Conservation (phyloP, 164 flowering plant genomes). For the Chimonanthus praecox region DNA sequence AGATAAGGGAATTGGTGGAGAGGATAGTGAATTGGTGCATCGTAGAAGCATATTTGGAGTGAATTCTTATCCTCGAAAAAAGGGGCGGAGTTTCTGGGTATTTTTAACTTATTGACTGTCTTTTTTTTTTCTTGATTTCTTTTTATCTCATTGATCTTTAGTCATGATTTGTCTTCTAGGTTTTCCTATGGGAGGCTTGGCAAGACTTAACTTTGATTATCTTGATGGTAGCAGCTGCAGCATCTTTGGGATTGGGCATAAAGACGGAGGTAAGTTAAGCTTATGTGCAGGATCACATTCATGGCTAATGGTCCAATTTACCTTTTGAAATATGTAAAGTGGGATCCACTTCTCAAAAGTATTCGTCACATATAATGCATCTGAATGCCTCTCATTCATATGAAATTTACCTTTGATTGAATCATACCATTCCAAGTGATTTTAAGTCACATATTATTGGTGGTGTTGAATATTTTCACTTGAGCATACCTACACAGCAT, state of each 20-base stretch:
- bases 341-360: background rate
- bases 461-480: too few relatives aligned
- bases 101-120: background rate
- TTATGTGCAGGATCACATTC: background rate
- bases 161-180: slow-evolving; percentile 25
- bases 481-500: too few relatives aligned
- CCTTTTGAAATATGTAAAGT: background rate
- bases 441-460: too few relatives aligned
- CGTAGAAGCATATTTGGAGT: slow-evolving; percentile 70
- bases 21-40: slow-evolving; percentile 57
- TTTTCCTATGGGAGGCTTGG: slow-evolving; percentile 95
- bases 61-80: slow-evolving; percentile 85
- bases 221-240: slow-evolving; percentile 89
- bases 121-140: too few relatives aligned
- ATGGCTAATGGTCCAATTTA: background rate
- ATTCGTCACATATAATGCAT: too few relatives aligned
- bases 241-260: slow-evolving; percentile 85
- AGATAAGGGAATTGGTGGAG: slow-evolving; percentile 79
- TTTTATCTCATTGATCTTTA: background rate
- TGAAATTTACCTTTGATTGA: too few relatives aligned
- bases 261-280: slow-evolving; percentile 77
- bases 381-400: too few relatives aligned
- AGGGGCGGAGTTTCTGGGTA: slow-evolving; percentile 86
- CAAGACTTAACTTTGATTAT: slow-evolving; percentile 88
- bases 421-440: too few relatives aligned